Evolutionary conservation across 1,139 yeast genomes (phyloP), one percentile per base, ranked within the genome.

Genomic region (Tardiomyces blankii): DNA sequence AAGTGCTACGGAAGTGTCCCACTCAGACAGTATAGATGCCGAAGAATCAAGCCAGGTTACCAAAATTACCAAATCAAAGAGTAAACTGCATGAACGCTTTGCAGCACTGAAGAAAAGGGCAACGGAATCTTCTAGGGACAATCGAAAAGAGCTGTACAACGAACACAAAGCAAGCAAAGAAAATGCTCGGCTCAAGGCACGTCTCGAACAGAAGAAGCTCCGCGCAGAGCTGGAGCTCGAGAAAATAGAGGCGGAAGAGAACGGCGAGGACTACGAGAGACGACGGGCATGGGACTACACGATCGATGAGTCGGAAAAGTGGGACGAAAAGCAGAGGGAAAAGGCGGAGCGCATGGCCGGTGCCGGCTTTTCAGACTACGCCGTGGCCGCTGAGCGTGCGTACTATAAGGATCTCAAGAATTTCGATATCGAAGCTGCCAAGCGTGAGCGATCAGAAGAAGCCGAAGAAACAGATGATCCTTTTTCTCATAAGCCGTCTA

Each of bases 271-370:
- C 43, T 64, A 60, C 49, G 72, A 70, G 21, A 60, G 77, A 16
- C 55, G 65, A 42, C 66, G 73, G 44, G 74, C 75, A 4, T 66
- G 83, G 70, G 75, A 74, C 44, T 85, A 83, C 67, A 74, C 86
- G 0, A 73, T 83, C 2, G 80, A 77, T 47, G 85, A 86, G 46
- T 74, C 78, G 46, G 86, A 81, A 53, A 68, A 69, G 46, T 84
- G 93, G 91, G 75, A 76, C 25, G 65, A 62, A 38, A 72, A 68
- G 50, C 62, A 65, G 44, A 61, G 59, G 35, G 54, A 52, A 27
- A 67, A 63, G 45, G 54, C 52, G 27, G 48, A 40, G 30, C 49
- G 52, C 19, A 45, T 44, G 21, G 48, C 47, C 19, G 47, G 45
- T 16, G 51, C 60, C 2, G 61, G 59, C 7, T 48, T 48, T 42